phyloP scores from a whole-genome alignment of 768 basidiomycete genomes.

The Boletus sensibilis region DNA sequence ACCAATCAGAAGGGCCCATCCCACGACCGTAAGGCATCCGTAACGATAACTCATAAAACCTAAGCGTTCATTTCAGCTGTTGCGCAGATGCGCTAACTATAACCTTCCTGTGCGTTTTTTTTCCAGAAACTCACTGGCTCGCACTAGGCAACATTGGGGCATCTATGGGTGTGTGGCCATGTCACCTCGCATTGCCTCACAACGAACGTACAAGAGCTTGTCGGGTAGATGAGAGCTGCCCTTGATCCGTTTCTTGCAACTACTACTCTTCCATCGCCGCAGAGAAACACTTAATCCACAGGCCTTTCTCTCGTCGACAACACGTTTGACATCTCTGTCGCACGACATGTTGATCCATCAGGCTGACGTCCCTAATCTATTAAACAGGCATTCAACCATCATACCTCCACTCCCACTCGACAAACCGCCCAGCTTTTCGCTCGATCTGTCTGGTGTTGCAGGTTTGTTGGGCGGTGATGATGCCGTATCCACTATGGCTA shows the following conservation, averaged over 20 bases:
- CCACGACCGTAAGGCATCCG: no score
- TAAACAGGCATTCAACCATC: not conserved
- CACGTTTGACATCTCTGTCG: not conserved
- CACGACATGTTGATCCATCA: not conserved
- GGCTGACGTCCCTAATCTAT: not conserved
- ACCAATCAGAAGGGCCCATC: no score
- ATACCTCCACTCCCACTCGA: not conserved
- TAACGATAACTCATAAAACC: no score
- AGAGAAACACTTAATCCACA: not conserved
- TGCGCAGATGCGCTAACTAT: no score
- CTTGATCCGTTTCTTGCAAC: not conserved
- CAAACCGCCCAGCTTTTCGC: conserved; percentile 4
- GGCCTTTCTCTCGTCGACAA: not conserved
- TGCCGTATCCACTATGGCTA: conserved; percentile 30
- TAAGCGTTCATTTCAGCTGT: no score
- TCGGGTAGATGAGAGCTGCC: not conserved
- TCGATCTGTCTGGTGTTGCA: conserved; percentile 27
- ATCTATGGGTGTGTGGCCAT: no score
- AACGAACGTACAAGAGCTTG: not conserved
- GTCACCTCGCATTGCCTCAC: not conserved
- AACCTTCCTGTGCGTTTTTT: no score
- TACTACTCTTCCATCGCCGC: no score
- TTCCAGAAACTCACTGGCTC: no score
- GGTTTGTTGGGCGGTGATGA: conserved; percentile 33
- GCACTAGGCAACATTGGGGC: no score